Conservation (phyloP, 169 alveolate species). For the Ichthyophthirius multifiliis region DNA sequence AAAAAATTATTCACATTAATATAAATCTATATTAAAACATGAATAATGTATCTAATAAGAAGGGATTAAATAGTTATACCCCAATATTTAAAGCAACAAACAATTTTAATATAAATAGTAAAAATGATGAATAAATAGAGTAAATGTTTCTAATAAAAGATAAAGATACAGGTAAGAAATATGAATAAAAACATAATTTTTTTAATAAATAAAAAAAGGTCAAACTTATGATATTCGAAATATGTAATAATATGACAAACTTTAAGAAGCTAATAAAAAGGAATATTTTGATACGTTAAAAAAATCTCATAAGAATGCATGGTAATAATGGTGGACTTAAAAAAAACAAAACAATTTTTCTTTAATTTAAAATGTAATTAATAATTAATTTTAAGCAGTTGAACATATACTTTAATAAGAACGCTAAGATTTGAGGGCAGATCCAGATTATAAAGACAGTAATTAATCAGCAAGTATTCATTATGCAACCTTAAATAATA, state of each 20-base stretch:
- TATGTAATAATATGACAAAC: not conserved
- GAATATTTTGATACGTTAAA: not conserved
- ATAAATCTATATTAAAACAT: too few relatives aligned
- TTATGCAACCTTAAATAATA: not conserved
- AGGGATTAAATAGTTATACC: too few relatives aligned
- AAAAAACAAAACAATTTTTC: not conserved
- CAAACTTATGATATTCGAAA: not conserved
- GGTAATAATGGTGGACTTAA: conserved; percentile 1
- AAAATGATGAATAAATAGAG: too few relatives aligned
- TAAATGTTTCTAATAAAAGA: too few relatives aligned
- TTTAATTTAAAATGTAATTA: not conserved
- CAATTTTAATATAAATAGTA: too few relatives aligned
- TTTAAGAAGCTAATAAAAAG: not conserved
- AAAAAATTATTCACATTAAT: too few relatives aligned
- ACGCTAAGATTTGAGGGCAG: not conserved
- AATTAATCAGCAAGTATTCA: not conserved
- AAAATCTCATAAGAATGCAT: not conserved
- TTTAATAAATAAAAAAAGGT: too few relatives aligned
- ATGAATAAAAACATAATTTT: too few relatives aligned
- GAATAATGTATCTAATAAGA: too few relatives aligned
- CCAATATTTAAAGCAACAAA: too few relatives aligned
- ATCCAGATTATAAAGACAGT: not conserved
- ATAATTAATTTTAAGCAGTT: not conserved
- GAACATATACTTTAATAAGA: not conserved
- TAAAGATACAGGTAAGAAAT: too few relatives aligned